Evolutionary conservation across 495 filamentous ascomycete genomes (phyloP), one percentile per base, ranked within the genome.

Genomic region (Talaromyces wortmannii): DNA sequence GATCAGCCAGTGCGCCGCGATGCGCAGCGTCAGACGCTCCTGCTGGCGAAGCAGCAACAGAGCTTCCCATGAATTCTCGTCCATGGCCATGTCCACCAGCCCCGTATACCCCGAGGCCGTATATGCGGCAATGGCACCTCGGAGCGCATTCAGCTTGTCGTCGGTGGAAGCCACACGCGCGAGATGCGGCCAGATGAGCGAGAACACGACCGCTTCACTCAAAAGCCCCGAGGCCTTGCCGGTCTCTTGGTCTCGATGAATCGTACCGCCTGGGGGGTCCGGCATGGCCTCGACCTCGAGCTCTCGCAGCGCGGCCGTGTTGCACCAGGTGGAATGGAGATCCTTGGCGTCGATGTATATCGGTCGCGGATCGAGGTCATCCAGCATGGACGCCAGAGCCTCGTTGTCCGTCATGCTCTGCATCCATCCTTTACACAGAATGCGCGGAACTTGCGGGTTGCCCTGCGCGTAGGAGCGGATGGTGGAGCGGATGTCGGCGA

Each of bases 41-140:
- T 58, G 58, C 40, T 65, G 60, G 12, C 75, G 73, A 48, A 79
- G 70, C 17, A 66, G 58, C 8, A 78, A 73, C 32, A 88, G 58
- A 31, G 80, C 73, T 13, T 79, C 77, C 83, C 83, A 86, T 18
- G 71, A 70, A 7, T 69, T 71, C 31, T 85, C 77, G 44, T 86
- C 81, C 83, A 87, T 86, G n/a, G 83, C 83, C 82, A 88, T 86
- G 57, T 88, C 84, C 0, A 88, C 72, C 53, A 83, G 52, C 0
- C 84, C 83, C 2, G 84, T 86, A 56, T 84, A 85, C 3, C 83
- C 83, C 4, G 70, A 70, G 0, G 72, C 68, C 32, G 76, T 76
- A 59, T 85, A 86, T 8, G 75, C 70, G 5, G 56, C 45, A 12
- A 83, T 69, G 0, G 82, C 83, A 0, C 67, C 65, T 40, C 67